phyloP scores from a whole-genome alignment of 179 eudicot genomes.

The Beta lomatogona region DNA sequence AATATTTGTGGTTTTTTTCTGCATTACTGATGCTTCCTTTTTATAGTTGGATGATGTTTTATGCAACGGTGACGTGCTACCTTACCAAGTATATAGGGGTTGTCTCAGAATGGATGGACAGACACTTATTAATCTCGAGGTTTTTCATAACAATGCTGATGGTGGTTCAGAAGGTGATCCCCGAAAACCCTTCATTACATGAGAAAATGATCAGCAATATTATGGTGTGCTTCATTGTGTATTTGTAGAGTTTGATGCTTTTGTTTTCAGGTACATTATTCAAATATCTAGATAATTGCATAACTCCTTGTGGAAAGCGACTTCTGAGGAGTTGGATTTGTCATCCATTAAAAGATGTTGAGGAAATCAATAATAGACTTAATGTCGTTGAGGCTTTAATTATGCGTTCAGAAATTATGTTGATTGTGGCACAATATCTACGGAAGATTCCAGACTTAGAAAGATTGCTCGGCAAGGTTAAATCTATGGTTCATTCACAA shows the following conservation, averaged over 20 bases:
- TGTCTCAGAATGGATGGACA: constrained; percentile 99
- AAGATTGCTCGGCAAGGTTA: constrained; percentile 86
- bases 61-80: constrained; percentile 74
- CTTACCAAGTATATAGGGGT: constrained; percentile 87
- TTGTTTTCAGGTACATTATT: constrained; percentile 77
- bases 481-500: constrained; percentile 73
- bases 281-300: constrained; percentile 80
- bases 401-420: constrained; percentile 54
- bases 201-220: constrained; percentile 3
- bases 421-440: constrained; percentile 60
- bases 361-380: constrained; percentile 75
- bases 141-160: constrained; percentile 80
- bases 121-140: constrained; percentile 87
- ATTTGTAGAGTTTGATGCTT: constrained; percentile 14
- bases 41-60: constrained; percentile 77
- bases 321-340: constrained; percentile 95
- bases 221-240: constrained; percentile 1
- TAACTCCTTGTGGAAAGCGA: constrained; percentile 85
- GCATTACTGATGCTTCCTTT: constrained; percentile 13
- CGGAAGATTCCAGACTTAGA: constrained; percentile 93
- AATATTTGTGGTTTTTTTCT: not conserved
- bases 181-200: constrained; percentile 7
- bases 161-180: constrained; percentile 76
- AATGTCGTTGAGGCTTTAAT: constrained; percentile 71
- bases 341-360: constrained; percentile 83